Base-by-base conservation (phyloP, 148 eudicot species). In the Dianthus caryophyllus region DNA sequence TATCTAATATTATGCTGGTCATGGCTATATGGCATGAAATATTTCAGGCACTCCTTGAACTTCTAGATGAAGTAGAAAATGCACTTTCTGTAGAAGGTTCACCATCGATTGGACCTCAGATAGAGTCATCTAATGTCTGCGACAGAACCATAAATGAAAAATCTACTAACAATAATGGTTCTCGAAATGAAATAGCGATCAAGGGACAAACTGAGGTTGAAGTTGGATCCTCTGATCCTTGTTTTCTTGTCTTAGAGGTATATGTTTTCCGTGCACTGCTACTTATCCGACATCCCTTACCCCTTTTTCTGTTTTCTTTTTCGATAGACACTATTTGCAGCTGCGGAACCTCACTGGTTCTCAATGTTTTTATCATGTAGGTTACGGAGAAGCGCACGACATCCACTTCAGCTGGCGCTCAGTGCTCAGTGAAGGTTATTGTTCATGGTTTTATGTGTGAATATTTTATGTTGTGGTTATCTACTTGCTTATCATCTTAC, bases 1-100 rank as follows among this genome's bases (percentile, higher is more conserved):
- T 31, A 60, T 61, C 49, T 47, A 0, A 60, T 17, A 50, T 2
- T 52, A 29, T 13, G 36, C 20, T 18, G 29, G 58, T 80, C 38
- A 63, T 56, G 41, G 17, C 21, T 43, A 50, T 64, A 46, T 60
- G 43, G 17, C 26, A 41, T 70, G 52, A 22, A 43, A 30, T 65
- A 69, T 63, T 47, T 53, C 76, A 94, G 99, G 93, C 90, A 41
- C 75, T 94, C 66, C 86, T 94, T 66, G 97, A 94, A 59, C 93
- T 94, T 66, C 74, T 94, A 71, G 97, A 94, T 80, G 87, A 90
- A 80, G 98, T 90, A 57, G 90, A 86, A 68, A 85, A 77, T 83
- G 98, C 74, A 27, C 78, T 90, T 58, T 79, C 92, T 30, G 80
- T 75, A 62, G 92, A 90, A 58, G 84, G 75, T 61, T 44, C 75